These are phyloP conservation scores for Glonium stellatum DNA, from an alignment of 495 filamentous ascomycete species.

Conservation along the genomic window DNA sequence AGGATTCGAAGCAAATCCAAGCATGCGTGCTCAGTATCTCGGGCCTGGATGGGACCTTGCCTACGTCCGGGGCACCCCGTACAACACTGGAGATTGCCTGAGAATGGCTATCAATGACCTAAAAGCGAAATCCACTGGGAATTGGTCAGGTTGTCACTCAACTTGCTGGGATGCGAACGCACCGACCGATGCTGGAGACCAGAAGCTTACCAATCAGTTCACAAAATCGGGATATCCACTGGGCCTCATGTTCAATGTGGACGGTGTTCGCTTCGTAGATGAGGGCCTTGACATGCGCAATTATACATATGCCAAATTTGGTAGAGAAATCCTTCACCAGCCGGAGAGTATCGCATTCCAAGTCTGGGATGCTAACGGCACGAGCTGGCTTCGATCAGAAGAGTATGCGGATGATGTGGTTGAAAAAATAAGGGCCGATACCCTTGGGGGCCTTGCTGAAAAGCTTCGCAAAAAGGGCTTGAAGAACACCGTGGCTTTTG, in stretches of 20 bases:
- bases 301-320: conserved; percentile 59
- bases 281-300: conserved; percentile 57
- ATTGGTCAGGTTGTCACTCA: conserved; percentile 57
- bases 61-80: conserved; percentile 53
- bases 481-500: conserved; percentile 36
- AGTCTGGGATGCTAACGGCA: conserved; percentile 50
- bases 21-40: conserved; percentile 49
- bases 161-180: conserved; percentile 58
- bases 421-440: conserved; percentile 42
- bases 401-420: conserved; percentile 53
- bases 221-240: conserved; percentile 63
- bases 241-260: conserved; percentile 53
- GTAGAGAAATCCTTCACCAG: conserved; percentile 49
- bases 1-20: conserved; percentile 54
- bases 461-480: conserved; percentile 42
- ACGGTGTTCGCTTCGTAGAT: conserved; percentile 55
- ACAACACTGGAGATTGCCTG: conserved; percentile 52
- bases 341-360: conserved; percentile 53
- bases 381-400: conserved; percentile 45
- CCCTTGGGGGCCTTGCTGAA: conserved; percentile 48
- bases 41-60: conserved; percentile 57
- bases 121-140: conserved; percentile 44
- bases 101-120: conserved; percentile 45
- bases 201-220: conserved; percentile 52
- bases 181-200: conserved; percentile 44